phyloP scores from a whole-genome alignment of 2,329 filamentous ascomycete genomes.

The Fusarium musae region DNA sequence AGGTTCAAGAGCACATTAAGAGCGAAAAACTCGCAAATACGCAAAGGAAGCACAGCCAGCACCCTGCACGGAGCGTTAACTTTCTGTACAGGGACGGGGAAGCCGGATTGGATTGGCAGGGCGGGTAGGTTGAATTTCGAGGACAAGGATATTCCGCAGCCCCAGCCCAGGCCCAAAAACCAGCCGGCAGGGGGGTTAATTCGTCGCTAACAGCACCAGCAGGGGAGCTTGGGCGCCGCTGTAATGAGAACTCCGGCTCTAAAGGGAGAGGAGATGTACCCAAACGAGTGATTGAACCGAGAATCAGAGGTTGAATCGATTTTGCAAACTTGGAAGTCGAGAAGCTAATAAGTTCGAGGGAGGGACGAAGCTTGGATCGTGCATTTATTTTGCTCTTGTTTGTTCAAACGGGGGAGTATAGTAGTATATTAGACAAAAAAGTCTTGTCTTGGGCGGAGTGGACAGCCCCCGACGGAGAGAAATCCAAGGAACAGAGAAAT shows the following conservation, averaged over 20 bases:
- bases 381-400: conserved; percentile 3
- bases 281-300: conserved; percentile 28
- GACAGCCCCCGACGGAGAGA: conserved; percentile 8
- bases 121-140: conserved; percentile 38
- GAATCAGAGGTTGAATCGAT: conserved; percentile 20
- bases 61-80: conserved; percentile 39
- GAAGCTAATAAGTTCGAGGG: conserved; percentile 20
- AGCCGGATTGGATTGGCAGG: conserved; percentile 42
- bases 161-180: conserved; percentile 24
- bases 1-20: conserved; percentile 19
- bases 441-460: conserved; percentile 6
- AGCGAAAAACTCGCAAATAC: conserved; percentile 40
- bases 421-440: not conserved
- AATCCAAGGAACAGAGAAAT: conserved; percentile 27
- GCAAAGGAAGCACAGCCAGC: conserved; percentile 21
- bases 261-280: conserved; percentile 16
- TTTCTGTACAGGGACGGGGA: conserved; percentile 34
- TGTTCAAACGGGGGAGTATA: not conserved
- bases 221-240: conserved; percentile 35
- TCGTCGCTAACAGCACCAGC: conserved; percentile 17
- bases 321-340: conserved; percentile 25
- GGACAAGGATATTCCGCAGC: conserved; percentile 24
- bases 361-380: conserved; percentile 10
- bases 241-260: conserved; percentile 29
- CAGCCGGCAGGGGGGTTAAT: conserved; percentile 13